Base-by-base conservation (phyloP, 2,329 filamentous ascomycete species). In the Aspergillus brunneoviolaceus region DNA sequence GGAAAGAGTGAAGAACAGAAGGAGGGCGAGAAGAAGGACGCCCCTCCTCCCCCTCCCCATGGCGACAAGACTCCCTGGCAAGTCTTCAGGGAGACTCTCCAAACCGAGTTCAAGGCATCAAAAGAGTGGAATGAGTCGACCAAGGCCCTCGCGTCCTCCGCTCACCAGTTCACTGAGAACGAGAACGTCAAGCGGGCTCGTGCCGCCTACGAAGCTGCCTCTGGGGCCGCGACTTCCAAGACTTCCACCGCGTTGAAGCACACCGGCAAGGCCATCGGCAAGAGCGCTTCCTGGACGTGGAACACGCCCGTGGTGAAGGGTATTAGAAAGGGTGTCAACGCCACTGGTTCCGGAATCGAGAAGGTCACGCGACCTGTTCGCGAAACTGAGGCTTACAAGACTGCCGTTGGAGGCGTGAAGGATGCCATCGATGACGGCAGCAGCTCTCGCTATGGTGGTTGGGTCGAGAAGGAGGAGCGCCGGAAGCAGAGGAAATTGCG, bases 111-210 rank as follows among this genome's bases (percentile, higher is more conserved):
- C 80, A 92, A 97, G 77, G 90, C 92, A 55, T 98, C 93, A 16
- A 96, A 98, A 74, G 95, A 99, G 76, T 99, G 95, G 95, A 96
- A 99, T 72, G 95, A 99, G 74, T 96, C 92, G 49, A 99, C 94
- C 48, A 98, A 99, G 81, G 91, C 95, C 66, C 85, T 99, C 48
- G 90, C 91, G 19, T 91, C 91, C 52, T 91, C 90, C 5, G 92
- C 94, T 19, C 89, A 96, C 72, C 88, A 97, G 70, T 95, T 99
- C 73, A 89, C 89, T 33, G 94, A 98, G 79, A 97, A 92, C 72
- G 93, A 97, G 72, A 90, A 89, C 19, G 91, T 99, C 16, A 89
- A 92, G 72, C 87, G 87, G 69, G 95, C 94, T 31, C 87, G 90
- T 66, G 88, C 92, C 67, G 94, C 92, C 7, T 97, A 96, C 74